Evolutionary conservation across 305 asterid species (phyloP), one percentile per base, ranked within the genome.

Genomic region (Coffea humblotiana): DNA sequence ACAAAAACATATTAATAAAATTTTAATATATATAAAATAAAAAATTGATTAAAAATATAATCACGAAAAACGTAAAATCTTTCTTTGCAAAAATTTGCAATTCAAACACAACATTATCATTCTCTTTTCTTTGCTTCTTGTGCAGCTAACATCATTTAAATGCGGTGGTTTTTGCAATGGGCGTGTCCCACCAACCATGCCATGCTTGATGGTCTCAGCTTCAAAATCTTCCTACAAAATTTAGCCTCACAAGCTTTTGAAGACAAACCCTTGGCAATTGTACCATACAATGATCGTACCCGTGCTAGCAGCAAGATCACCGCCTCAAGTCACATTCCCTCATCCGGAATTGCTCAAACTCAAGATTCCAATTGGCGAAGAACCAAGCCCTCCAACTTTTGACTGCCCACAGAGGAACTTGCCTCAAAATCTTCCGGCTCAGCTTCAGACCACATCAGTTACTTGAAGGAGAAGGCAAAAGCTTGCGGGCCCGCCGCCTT

Each of bases 101-200:
- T 37, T 4, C 43, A 37, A 37, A 37, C 43, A 1, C 63, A 18
- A 18, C n/a, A 18, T 16, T 7, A 23, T 61, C 14, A 27, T 2
- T 3, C 11, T 29, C 5, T 29, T 66, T 66, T 14, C 37, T 14
- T 27, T 77, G 71, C 9, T 67, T 66, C n/a, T 52, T 15, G 32
- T 69, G 56, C 67, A 94, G 97, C 89, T 93, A 13, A 95, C 98
- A 49, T 88, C 97, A 69, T 95, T 95, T 82, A 92, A 87, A 77
- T 95, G 98, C 75, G 98, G 98, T 60, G 95, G 98, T 69, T 92
- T 92, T 95, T 78, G 92, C 86, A 40, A n/a, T 95, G 86, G 98
- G 93, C 7, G 1, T 82, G 11, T 89, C 98, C 98, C 23, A 92
- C 91, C 40, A 95, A 89, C 84, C 98, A 95, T 69, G 86, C 77